Evolutionary conservation across 345 rosid species (phyloP).

Genomic region (Murraya paniculata): DNA sequence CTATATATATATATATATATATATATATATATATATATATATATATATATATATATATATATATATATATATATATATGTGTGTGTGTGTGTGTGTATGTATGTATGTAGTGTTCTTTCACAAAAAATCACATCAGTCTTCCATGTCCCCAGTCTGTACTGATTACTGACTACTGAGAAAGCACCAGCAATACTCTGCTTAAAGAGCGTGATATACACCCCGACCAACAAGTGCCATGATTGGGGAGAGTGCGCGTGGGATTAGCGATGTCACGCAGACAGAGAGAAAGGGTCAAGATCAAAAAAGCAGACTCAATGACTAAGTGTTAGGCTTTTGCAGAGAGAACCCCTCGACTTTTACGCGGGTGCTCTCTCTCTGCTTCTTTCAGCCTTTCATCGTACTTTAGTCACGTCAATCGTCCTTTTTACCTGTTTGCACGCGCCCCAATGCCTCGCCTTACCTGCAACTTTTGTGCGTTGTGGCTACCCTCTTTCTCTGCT

Average conservation of each 20-base stretch:
- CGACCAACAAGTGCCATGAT: not conserved
- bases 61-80: too few species aligned
- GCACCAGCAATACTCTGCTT: not conserved
- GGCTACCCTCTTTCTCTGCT: not conserved
- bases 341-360: constrained; percentile 59
- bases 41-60: too few species aligned
- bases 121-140: too few species aligned
- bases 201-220: constrained; percentile 2
- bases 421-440: constrained; percentile 9
- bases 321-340: constrained; percentile 12
- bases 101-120: too few species aligned
- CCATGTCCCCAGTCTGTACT: too few species aligned
- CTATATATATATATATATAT: too few species aligned
- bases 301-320: constrained; percentile 8
- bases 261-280: not conserved
- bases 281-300: not conserved
- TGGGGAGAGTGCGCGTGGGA: constrained; percentile 4
- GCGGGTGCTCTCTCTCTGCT: constrained; percentile 35
- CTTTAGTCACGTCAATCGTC: constrained; percentile 38
- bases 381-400: constrained; percentile 56
- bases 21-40: too few species aligned
- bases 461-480: not conserved
- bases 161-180: too few species aligned
- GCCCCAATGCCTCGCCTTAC: not conserved
- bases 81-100: too few species aligned